Evolutionary conservation across 352 stramenopile genomes (phyloP).

Genomic region (Globisporangium solare): DNA sequence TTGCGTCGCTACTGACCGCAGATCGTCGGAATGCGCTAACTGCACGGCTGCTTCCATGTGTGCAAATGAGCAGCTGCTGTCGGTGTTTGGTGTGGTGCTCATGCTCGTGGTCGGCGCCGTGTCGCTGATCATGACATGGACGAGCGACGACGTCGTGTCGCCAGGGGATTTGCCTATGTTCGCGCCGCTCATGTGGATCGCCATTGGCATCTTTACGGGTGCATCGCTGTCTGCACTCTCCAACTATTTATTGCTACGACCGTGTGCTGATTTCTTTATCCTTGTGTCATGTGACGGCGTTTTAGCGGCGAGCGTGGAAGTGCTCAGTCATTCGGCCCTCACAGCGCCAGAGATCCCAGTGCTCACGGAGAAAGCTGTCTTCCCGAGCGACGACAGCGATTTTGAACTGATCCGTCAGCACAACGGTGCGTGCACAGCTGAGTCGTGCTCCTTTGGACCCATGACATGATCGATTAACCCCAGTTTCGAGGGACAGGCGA

Average conservation of each 20-base stretch:
- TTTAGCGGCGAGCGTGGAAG: constrained; percentile 43
- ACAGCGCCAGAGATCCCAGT: constrained; percentile 26
- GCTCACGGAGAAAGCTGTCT: constrained; percentile 52
- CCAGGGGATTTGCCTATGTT: constrained; percentile 68
- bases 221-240: neutral
- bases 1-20: neutral
- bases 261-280: neutral
- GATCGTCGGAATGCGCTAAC: neutral
- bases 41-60: neutral
- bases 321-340: constrained; percentile 26
- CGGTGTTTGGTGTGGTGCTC: constrained; percentile 61
- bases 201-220: constrained; percentile 75
- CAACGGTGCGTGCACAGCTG: constrained; percentile 15
- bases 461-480: no score
- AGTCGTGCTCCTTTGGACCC: no score
- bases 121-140: constrained; percentile 53
- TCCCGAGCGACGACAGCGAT: constrained; percentile 45
- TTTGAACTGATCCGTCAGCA: constrained; percentile 54
- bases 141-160: constrained; percentile 35
- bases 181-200: constrained; percentile 74
- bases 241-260: no score
- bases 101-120: constrained; percentile 62
- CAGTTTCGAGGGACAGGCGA: neutral
- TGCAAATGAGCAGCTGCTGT: constrained; percentile 39
- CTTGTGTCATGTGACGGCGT: neutral